Evolutionary conservation across 805 yeast species (phyloP).

Genomic region (Yamadazyma akitaensis): DNA sequence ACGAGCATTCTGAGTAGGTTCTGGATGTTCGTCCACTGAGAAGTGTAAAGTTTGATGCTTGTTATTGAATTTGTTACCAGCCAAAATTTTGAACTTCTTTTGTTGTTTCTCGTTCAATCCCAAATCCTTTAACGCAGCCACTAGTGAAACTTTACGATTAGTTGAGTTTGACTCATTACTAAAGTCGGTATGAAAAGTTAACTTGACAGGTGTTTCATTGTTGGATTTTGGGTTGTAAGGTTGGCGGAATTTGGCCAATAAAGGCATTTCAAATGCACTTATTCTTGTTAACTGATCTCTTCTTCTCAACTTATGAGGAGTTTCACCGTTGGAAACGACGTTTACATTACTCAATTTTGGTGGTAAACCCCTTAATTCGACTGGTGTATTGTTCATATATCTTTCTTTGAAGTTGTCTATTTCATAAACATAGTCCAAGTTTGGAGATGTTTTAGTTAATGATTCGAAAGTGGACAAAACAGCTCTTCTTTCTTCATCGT

Average conservation of each 20-base stretch:
- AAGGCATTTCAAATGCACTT: constrained; percentile 91
- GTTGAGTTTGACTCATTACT: constrained; percentile 69
- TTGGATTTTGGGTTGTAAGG: constrained; percentile 51
- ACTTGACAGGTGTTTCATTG: constrained; percentile 52
- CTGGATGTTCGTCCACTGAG: constrained; percentile 61
- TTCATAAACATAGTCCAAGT: constrained; percentile 38
- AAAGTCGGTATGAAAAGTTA: constrained; percentile 65
- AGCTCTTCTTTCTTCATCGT: constrained; percentile 62
- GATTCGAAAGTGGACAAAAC: constrained; percentile 36
- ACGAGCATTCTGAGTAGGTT: constrained; percentile 84
- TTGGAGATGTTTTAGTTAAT: constrained; percentile 29
- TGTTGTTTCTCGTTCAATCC: constrained; percentile 48
- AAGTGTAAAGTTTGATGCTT: constrained; percentile 58
- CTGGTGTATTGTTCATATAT: constrained; percentile 40
- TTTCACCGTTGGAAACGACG: constrained; percentile 34
- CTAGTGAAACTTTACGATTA: constrained; percentile 64
- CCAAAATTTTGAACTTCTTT: constrained; percentile 75
- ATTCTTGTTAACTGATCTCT: constrained; percentile 74
- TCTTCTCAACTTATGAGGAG: constrained; percentile 55
- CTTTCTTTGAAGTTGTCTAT: constrained; percentile 42
- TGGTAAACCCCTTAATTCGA: constrained; percentile 33
- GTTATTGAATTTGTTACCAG: constrained; percentile 74
- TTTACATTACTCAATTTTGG: constrained; percentile 34
- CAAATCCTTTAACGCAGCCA: constrained; percentile 52
- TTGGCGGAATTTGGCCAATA: constrained; percentile 70